These are phyloP conservation scores for Rhipidocladum racemiflorum DNA, from an alignment of 176 grass and related monocot genomes.

Conservation along the genomic window DNA sequence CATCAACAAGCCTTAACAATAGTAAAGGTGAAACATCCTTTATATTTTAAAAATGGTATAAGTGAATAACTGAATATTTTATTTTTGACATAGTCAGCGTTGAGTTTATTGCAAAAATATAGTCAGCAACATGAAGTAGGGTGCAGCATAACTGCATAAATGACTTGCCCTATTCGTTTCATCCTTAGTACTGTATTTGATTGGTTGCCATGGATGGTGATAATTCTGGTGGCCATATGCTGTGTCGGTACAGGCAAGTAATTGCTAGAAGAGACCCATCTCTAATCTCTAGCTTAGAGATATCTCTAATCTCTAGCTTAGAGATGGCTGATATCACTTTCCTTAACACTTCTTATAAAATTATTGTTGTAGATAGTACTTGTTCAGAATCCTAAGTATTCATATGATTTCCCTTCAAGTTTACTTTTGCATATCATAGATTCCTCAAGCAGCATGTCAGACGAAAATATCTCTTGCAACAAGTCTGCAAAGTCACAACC, in stretches of 20 bases:
- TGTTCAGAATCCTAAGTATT: slow-evolving; percentile 7
- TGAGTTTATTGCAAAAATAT: neutral
- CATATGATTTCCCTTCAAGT: slow-evolving; percentile 11
- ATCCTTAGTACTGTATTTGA: neutral
- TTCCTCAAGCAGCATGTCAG: slow-evolving; percentile 15
- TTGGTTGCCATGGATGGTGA: slow-evolving; percentile 7
- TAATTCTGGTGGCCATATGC: neutral
- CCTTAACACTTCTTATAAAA: neutral
- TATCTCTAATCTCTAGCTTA: slow-evolving; percentile 14
- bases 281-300: slow-evolving; percentile 8
- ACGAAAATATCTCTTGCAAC: slow-evolving; percentile 11
- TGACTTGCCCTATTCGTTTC: neutral
- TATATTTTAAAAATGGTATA: neutral
- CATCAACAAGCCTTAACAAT: neutral
- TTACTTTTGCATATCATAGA: slow-evolving; percentile 29
- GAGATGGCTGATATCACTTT: slow-evolving; percentile 13
- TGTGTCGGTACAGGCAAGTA: neutral
- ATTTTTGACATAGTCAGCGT: slow-evolving; percentile 19
- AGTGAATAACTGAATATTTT: neutral
- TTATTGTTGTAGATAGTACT: neutral
- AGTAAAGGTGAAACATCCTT: slow-evolving; percentile 31
- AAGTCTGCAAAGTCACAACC: slow-evolving; percentile 22
- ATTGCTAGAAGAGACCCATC: neutral
- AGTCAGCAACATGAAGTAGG: neutral
- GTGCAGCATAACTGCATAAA: slow-evolving; percentile 17